Evolutionary conservation across 179 eudicot genomes (phyloP).

Genomic region (Monotropa hypopitys): DNA sequence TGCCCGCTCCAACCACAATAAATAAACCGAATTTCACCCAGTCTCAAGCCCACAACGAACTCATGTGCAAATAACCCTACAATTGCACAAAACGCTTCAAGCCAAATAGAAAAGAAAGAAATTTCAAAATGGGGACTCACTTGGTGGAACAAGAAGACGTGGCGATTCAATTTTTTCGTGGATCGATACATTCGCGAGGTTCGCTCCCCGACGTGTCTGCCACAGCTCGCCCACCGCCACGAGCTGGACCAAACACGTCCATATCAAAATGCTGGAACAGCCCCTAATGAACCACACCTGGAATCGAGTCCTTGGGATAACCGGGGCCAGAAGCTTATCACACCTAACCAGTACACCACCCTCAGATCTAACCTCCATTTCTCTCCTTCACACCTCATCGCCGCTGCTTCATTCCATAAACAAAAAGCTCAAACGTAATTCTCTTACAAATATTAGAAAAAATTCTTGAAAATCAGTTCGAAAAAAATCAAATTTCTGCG

Average conservation of each 20-base stretch:
- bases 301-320: slow-evolving; percentile 54
- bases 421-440: neutral
- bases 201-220: slow-evolving; percentile 49
- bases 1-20: neutral
- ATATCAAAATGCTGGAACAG: slow-evolving; percentile 73
- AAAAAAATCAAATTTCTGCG: neutral
- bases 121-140: slow-evolving; percentile 32
- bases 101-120: neutral
- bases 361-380: slow-evolving; percentile 77
- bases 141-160: slow-evolving; percentile 31
- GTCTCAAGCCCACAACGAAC: neutral
- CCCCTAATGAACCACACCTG: slow-evolving; percentile 80
- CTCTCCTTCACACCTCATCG: slow-evolving; percentile 23
- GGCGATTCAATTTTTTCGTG: slow-evolving; percentile 14
- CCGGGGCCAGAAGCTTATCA: slow-evolving; percentile 38
- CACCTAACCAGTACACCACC: slow-evolving; percentile 28
- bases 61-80: neutral
- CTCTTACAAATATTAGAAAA: neutral
- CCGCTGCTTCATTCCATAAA: slow-evolving; percentile 19
- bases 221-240: slow-evolving; percentile 74
- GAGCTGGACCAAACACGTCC: slow-evolving; percentile 91
- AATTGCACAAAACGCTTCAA: neutral
- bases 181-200: slow-evolving; percentile 15
- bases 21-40: neutral
- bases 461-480: neutral